phyloP scores from a whole-genome alignment of 768 basidiomycete genomes.

The Calocera viscosa region DNA sequence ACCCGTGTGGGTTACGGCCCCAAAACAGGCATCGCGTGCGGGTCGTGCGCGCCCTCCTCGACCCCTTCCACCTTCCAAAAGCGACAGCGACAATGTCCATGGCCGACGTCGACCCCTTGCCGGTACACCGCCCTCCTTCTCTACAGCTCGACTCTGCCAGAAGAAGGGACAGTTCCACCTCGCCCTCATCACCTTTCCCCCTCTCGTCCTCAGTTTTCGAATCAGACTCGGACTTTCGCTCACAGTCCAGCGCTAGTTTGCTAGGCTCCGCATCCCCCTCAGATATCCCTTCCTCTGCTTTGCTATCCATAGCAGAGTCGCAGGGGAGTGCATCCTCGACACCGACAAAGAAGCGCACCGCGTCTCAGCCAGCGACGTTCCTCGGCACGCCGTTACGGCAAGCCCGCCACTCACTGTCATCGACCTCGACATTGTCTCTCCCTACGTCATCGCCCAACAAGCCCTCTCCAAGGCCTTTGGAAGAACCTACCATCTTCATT shows the following conservation, averaged over 20 bases:
- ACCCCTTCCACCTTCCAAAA: background rate
- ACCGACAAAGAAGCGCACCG: background rate
- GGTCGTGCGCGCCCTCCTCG: background rate
- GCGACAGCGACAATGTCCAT: background rate
- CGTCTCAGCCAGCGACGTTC: background rate
- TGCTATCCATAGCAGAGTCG: background rate
- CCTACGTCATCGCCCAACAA: background rate
- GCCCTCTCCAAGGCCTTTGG: background rate
- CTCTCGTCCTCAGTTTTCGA: background rate
- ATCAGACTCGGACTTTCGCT: slow-evolving; percentile 5
- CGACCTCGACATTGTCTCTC: slow-evolving; percentile 4
- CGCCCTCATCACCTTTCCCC: background rate
- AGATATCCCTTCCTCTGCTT: background rate
- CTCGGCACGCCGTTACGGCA: background rate
- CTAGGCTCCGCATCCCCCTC: background rate
- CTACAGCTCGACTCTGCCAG: background rate
- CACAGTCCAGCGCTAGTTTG: slow-evolving; percentile 1
- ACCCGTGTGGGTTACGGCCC: background rate
- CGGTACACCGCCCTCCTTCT: background rate
- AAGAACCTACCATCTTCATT: background rate
- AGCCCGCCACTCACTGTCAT: background rate
- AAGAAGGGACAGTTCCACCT: background rate
- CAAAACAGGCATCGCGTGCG: background rate
- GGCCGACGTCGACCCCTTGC: background rate
- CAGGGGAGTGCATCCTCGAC: background rate